These are phyloP conservation scores for Gossypium trilobum DNA, from an alignment of 441 rosid genomes.

Conservation along the genomic window DNA sequence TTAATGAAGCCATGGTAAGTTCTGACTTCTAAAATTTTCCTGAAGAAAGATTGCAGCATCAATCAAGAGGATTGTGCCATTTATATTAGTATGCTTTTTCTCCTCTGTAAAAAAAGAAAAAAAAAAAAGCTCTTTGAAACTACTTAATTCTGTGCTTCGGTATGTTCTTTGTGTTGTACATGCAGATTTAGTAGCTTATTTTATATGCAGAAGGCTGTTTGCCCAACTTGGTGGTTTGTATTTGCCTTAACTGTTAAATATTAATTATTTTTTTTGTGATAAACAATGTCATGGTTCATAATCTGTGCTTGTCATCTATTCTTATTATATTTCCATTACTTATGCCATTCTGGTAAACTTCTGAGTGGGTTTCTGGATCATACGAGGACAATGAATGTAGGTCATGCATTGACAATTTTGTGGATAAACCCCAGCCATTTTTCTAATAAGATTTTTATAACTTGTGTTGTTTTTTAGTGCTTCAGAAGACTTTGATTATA, in stretches of 20 bases:
- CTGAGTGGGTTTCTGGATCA: neutral
- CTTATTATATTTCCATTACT: neutral
- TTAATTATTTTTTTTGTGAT: neutral
- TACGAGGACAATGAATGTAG: neutral
- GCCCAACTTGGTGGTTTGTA: neutral
- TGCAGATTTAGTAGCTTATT: neutral
- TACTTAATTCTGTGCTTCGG: neutral
- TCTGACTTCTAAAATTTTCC: neutral
- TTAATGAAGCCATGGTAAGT: neutral
- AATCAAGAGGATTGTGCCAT: neutral
- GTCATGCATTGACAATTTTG: neutral
- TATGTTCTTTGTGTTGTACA: neutral
- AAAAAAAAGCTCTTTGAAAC: neutral
- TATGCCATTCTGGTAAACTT: neutral
- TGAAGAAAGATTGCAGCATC: neutral
- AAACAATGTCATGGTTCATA: neutral
- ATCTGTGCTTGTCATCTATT: neutral
- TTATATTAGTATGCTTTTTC: neutral
- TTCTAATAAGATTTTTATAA: neutral
- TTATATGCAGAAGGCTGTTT: neutral
- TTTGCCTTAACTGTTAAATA: neutral
- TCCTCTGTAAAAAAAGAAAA: neutral
- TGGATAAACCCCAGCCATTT: neutral
- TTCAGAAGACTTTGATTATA: neutral
- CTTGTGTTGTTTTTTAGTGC: neutral